Base-by-base conservation (phyloP, 257 asterid species). In the Knoxia roxburghii region DNA sequence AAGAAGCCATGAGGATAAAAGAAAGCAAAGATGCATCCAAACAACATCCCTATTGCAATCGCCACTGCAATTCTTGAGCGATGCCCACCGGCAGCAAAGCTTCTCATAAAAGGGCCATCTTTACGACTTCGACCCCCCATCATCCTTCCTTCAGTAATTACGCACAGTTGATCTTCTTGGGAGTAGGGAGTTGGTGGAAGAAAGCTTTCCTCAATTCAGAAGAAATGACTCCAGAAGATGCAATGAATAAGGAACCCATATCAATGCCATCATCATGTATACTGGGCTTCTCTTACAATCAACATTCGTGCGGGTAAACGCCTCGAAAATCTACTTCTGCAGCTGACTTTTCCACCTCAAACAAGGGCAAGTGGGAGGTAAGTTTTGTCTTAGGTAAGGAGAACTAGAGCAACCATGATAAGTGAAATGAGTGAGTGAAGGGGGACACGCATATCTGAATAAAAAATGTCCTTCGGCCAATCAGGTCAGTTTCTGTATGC, bases 1-100 rank as follows among this genome's bases (percentile, higher is more conserved):
- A 77, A 72, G 74, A 81, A 64, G 20, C 85, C 86, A 39, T 62
- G 51, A 4, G 94, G 90, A 65, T 61, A 68, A 24, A 80, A 33
- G 73, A 82, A 77, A 55, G 87, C 84, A 60, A 81, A 80, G 60
- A 81, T 68, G 69, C 83, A 76, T 37, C 89, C 90, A 39, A 76
- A 9, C 26, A 76, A 21, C 18, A 82, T 23, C 52, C 95, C 95
- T 68, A 72, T 62, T 43, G 72, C 63, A 51, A 87, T 61, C 24
- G 88, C 84, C 57, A 74, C 79, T 51, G 65, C 75, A 66, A 84
- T 81, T 69, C 68, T 78, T 50, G 84, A 81, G 39, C 71, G 65
- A 61, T 54, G 77, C 52, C 72, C 76, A 20, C 71, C 60, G 69
- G 70, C 76, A n/a, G n/a, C n/a, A 61, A 58, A 82, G 63, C 73